Percentiles rank a stretch among this genome's conserved stretches.
These are phyloP conservation scores for Aspergillus kassunensis DNA, from an alignment of 495 filamentous ascomycete genomes.

Conservation along the genomic window DNA sequence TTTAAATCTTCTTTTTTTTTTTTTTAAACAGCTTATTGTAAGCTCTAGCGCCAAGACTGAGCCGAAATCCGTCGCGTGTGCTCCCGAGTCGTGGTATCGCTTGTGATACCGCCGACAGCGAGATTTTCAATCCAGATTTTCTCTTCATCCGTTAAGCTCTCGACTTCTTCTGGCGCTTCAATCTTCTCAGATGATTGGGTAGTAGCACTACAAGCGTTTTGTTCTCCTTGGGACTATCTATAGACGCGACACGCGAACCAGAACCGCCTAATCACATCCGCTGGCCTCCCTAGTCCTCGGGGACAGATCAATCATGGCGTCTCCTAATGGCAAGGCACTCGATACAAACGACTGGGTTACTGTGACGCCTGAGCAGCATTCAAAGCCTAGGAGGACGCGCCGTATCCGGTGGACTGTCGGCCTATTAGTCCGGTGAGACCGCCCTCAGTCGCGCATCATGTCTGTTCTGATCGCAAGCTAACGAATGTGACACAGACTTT, in stretches of 20 bases:
- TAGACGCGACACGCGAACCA: constrained; percentile 2
- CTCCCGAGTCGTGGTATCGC: background rate
- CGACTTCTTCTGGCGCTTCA: background rate
- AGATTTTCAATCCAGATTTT: background rate
- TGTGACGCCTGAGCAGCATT: constrained; percentile 5
- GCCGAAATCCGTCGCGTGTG: constrained; percentile 7
- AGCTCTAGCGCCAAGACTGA: constrained; percentile 9
- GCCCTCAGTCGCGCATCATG: background rate
- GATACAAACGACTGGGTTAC: constrained; percentile 18
- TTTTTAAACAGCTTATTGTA: background rate
- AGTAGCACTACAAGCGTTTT: background rate
- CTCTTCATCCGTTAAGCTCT: background rate
- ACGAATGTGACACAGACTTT: constrained; percentile 49
- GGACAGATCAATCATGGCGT: constrained; percentile 19
- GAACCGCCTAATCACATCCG: constrained; percentile 10
- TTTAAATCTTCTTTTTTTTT: no score
- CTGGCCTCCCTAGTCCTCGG: background rate
- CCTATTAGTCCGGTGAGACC: constrained; percentile 56
- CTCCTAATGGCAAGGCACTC: constrained; percentile 26
- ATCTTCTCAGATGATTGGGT: background rate
- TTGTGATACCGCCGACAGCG: constrained; percentile 6
- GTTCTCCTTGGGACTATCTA: background rate
- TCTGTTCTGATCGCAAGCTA: constrained; percentile 1
- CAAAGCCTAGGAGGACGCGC: constrained; percentile 26
- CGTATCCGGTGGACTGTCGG: constrained; percentile 51